A percentile compares a stretch with the other conserved stretches of the same genome.
Evolutionary conservation across 2,329 filamentous ascomycete species (phyloP).

Genomic region (Aspergillus sp.): DNA sequence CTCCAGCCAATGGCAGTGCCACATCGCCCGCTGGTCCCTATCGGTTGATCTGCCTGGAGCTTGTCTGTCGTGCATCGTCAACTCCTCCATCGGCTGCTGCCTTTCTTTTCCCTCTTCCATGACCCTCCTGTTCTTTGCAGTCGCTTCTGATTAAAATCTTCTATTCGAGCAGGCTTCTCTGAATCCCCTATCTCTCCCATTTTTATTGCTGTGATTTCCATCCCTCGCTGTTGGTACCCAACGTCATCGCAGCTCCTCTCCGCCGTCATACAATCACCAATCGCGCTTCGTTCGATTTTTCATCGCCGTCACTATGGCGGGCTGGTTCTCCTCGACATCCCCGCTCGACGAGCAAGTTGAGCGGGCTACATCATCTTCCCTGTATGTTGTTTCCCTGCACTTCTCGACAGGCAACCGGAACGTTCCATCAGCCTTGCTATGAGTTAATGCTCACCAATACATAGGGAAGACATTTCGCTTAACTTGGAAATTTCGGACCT

Average conservation of each 20-base stretch:
- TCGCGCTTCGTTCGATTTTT: slow-evolving; percentile 1
- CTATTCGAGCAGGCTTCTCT: neutral
- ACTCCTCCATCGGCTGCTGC: neutral
- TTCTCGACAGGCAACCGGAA: too few relatives aligned
- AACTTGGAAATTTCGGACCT: slow-evolving; percentile 98
- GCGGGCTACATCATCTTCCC: slow-evolving; percentile 85
- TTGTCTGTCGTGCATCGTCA: neutral
- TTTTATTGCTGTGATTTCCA: neutral
- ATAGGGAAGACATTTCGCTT: slow-evolving; percentile 88
- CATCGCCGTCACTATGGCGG: slow-evolving; percentile 67
- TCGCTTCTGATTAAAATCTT: neutral
- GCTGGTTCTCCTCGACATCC: slow-evolving; percentile 92
- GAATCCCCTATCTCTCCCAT: neutral
- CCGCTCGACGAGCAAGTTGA: slow-evolving; percentile 97
- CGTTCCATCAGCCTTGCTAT: neutral
- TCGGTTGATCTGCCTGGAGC: neutral
- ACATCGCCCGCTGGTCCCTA: too few relatives aligned
- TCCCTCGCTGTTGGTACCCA: slow-evolving; percentile 6
- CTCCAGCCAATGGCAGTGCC: too few relatives aligned
- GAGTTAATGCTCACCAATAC: neutral
- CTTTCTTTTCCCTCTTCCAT: neutral
- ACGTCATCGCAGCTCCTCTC: slow-evolving; percentile 14
- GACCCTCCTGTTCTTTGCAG: neutral
- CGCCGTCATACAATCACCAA: slow-evolving; percentile 5
- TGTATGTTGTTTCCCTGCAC: slow-evolving; percentile 54